Evolutionary conservation across 257 asterid species (phyloP).

Genomic region (Gynochthodes officinalis): DNA sequence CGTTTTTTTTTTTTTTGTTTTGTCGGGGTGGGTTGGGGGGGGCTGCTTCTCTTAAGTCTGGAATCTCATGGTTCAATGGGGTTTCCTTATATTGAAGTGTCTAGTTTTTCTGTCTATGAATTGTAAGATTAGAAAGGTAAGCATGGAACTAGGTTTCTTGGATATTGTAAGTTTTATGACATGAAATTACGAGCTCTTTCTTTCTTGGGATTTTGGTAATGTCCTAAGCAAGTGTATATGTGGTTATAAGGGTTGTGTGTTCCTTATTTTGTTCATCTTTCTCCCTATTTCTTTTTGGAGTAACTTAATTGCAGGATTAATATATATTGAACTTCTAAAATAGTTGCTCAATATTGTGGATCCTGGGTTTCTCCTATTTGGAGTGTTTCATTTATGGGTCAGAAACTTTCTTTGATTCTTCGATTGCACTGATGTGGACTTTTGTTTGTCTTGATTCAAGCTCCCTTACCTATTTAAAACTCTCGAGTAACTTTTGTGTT

Average conservation of each 20-base stretch:
- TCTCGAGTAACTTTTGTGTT: neutral
- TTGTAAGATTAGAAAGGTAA: neutral
- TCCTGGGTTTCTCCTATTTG: neutral
- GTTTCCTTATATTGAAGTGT: neutral
- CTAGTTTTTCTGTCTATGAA: neutral
- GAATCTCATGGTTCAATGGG: neutral
- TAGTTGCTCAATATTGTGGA: conserved; percentile 2
- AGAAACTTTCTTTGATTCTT: neutral
- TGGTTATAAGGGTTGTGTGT: neutral
- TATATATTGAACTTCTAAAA: neutral
- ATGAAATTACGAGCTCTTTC: too few relatives aligned
- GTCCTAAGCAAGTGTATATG: neutral
- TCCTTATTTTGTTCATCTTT: neutral
- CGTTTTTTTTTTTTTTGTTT: neutral
- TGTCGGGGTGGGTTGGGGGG: too few relatives aligned
- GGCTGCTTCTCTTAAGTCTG: neutral
- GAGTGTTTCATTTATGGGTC: too few relatives aligned
- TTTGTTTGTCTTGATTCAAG: neutral
- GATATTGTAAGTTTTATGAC: neutral
- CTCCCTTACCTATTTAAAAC: neutral
- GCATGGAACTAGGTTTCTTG: neutral
- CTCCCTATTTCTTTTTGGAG: neutral
- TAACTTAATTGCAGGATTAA: neutral
- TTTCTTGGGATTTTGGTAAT: neutral
- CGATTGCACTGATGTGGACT: neutral